Conservation (phyloP, 2,329 filamentous ascomycete genomes). For the Calonectria pteridis region DNA sequence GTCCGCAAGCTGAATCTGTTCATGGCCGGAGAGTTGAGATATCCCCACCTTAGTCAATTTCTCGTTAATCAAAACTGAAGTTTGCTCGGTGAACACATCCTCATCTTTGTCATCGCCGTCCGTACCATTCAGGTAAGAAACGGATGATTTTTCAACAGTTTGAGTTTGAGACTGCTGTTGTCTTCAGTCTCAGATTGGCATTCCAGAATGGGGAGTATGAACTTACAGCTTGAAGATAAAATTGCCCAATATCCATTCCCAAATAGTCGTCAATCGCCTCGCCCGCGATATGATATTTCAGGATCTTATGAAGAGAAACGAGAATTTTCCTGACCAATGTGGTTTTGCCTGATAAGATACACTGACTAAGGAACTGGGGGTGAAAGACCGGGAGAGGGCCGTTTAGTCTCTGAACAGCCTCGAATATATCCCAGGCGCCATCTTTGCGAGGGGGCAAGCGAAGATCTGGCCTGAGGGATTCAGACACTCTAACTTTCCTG, state of each 20-base stretch:
- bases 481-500: conserved; percentile 75
- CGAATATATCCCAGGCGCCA: conserved; percentile 78
- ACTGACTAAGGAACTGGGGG: conserved; percentile 89
- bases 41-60: conserved; percentile 81
- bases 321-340: conserved; percentile 79
- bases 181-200: conserved; percentile 19
- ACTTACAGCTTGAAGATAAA: conserved; percentile 58
- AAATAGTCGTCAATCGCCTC: conserved; percentile 85
- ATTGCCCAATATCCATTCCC: conserved; percentile 72
- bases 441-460: conserved; percentile 62
- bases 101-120: conserved; percentile 63
- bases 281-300: conserved; percentile 87
- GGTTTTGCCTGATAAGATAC: conserved; percentile 84
- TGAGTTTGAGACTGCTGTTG: conserved; percentile 33
- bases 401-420: conserved; percentile 86
- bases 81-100: conserved; percentile 77
- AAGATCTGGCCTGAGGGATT: conserved; percentile 67
- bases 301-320: conserved; percentile 76
- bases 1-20: conserved; percentile 87
- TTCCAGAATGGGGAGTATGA: not conserved
- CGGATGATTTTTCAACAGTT: conserved; percentile 46
- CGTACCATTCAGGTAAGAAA: conserved; percentile 53
- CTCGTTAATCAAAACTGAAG: conserved; percentile 79
- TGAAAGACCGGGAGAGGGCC: conserved; percentile 91
- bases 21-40: conserved; percentile 83